A percentile compares a stretch with the other conserved stretches of the same genome.
Conservation (phyloP, 2,329 filamentous ascomycete genomes). For the Tolypocladium nubicola region DNA sequence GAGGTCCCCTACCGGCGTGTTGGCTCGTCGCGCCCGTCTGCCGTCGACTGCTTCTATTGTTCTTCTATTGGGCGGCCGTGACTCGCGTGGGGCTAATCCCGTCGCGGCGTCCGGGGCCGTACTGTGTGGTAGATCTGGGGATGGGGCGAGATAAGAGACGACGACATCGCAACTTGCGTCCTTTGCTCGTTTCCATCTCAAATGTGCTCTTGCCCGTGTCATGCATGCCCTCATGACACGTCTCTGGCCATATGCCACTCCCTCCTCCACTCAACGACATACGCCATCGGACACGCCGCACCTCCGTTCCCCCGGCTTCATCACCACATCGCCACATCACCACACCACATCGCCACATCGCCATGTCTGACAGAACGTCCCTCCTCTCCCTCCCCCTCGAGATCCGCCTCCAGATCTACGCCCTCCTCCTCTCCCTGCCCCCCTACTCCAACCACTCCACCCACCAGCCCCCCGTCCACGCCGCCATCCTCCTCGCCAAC, state of each 20-base stretch:
- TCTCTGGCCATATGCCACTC: not conserved
- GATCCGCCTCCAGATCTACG: slow-evolving; percentile 35
- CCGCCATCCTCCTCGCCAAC: slow-evolving; percentile 28
- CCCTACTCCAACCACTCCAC: slow-evolving; percentile 15
- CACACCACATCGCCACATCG: not conserved
- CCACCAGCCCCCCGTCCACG: slow-evolving; percentile 13
- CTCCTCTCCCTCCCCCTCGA: slow-evolving; percentile 33
- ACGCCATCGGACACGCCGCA: not conserved
- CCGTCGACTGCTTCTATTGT: no score
- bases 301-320: not conserved
- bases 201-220: not conserved
- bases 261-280: not conserved
- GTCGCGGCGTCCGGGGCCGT: not conserved
- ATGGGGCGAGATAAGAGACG: not conserved
- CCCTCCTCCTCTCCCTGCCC: slow-evolving; percentile 26
- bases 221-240: not conserved
- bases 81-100: not conserved
- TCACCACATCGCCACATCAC: not conserved
- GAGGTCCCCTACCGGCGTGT: no score
- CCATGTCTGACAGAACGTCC: not conserved
- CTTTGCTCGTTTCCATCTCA: not conserved
- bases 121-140: not conserved
- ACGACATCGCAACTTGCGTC: not conserved
- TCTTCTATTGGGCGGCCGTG: not conserved
- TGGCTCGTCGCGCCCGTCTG: no score